Evolutionary conservation across 2,329 filamentous ascomycete genomes (phyloP).

Genomic region (Ophiostoma himal-ulmi): DNA sequence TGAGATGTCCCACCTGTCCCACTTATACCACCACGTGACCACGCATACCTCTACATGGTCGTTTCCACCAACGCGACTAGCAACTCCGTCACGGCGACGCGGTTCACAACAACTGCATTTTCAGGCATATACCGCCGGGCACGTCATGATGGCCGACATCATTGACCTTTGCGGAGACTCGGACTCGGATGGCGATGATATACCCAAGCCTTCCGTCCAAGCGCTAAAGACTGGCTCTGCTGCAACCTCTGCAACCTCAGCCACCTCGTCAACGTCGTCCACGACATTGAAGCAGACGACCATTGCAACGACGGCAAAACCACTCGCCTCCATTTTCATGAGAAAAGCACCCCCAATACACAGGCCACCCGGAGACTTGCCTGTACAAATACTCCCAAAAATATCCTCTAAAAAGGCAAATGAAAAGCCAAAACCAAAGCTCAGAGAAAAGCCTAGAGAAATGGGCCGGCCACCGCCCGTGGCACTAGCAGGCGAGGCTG

Average conservation of each 20-base stretch:
- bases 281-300: not conserved
- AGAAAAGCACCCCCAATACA: not conserved
- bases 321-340: slow-evolving; percentile 2
- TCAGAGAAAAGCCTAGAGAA: slow-evolving; percentile 8
- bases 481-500: not conserved
- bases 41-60: not conserved
- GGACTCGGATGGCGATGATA: not conserved
- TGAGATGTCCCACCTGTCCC: not conserved
- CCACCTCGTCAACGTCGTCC: not conserved
- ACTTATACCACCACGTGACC: slow-evolving; percentile 5
- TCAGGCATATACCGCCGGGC: not conserved
- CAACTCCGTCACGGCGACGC: slow-evolving; percentile 1
- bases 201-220: too few species aligned
- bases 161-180: slow-evolving; percentile 22
- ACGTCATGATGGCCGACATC: slow-evolving; percentile 6
- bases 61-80: slow-evolving; percentile 1
- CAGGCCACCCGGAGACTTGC: not conserved
- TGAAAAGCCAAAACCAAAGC: not conserved
- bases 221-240: not conserved
- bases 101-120: not conserved
- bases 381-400: not conserved
- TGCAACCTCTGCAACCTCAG: not conserved
- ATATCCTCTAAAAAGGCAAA: not conserved
- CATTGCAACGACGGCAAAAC: not conserved
- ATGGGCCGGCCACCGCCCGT: not conserved